Evolutionary conservation across 179 eudicot species (phyloP).

Genomic region (Corrigiola litoralis): DNA sequence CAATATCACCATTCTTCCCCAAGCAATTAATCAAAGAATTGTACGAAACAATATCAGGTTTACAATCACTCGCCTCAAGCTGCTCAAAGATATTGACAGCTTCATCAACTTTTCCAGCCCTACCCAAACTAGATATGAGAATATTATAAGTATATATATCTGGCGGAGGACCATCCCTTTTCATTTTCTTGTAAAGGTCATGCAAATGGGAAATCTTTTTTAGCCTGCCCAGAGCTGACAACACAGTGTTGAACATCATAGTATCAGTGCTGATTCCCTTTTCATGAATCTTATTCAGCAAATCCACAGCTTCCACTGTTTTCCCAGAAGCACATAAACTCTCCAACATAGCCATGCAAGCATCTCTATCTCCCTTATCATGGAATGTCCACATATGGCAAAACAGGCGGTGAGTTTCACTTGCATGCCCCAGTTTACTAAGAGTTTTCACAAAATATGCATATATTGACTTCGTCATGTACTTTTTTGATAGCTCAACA

Average conservation of each 20-base stretch:
- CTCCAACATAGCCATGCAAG: conserved; percentile 79
- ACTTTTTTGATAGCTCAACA: conserved; percentile 60
- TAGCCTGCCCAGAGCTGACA: conserved; percentile 70
- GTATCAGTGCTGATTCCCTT: conserved; percentile 69
- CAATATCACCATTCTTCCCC: conserved; percentile 90
- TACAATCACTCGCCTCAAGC: conserved; percentile 65
- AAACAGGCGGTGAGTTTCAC: conserved; percentile 82
- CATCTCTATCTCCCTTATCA: conserved; percentile 84
- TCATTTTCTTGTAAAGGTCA: conserved; percentile 78
- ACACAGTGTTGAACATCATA: conserved; percentile 75
- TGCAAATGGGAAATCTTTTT: conserved; percentile 67
- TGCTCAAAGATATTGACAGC: conserved; percentile 80
- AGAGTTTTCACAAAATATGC: conserved; percentile 80
- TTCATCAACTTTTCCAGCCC: conserved; percentile 72
- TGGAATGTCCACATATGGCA: conserved; percentile 87
- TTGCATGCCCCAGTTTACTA: conserved; percentile 80
- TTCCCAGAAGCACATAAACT: conserved; percentile 72
- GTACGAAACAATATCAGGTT: conserved; percentile 74
- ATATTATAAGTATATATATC: conserved; percentile 84
- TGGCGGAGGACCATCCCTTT: conserved; percentile 64
- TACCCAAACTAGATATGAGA: conserved; percentile 77
- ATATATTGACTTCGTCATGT: conserved; percentile 73
- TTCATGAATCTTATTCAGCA: conserved; percentile 67
- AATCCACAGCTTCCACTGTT: conserved; percentile 68
- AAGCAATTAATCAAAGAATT: conserved; percentile 85